Base-by-base conservation (phyloP, 2,329 filamentous ascomycete genomes). In the Fusarium dimerum region DNA sequence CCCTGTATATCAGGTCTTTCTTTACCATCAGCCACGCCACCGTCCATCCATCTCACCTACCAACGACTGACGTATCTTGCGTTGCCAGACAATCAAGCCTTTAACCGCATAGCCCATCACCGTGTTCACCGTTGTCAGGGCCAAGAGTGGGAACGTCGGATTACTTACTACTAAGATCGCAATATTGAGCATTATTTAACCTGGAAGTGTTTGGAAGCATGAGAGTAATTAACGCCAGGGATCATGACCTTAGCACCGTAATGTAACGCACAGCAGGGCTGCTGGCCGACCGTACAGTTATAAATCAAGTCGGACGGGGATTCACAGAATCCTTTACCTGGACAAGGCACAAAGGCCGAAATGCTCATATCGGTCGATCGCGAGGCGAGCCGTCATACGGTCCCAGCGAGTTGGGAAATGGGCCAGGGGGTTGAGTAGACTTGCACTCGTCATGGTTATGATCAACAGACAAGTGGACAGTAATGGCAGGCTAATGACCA, bases 361-460 rank as follows among this genome's bases (percentile, higher is more conserved):
- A 60, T 63, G 54, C 32, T 62, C 59, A 65, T 65, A 52, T 65
- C 62, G 62, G 60, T 55, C 65, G 45, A 51, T 54, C 38, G 46
- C 62, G 59, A 65, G 62, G 62, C 60, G 62, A 64, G 62, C 62
- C 60, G 58, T 52, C 53, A 63, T 47, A 48, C 54, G 54, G 62
- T 62, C 60, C 62, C 62, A 54, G 57, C 52, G 55, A 61, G 48
- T 62, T 65, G 62, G 62, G 45, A 53, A 48, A 59, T 48, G 20
- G 47, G 45, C 41, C 62, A 45, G 40, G 60, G 62, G 57, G 20
- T 7, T 51, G 30, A 43, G 20, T 32, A 50, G 54, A 42, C 48
- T 54, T 52, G 48, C 50, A 32, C 57, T 60, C 45, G 45, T 58
- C 48, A 36, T 15, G 60, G 57, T 36, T 44, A 54, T 52, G 54